Evolutionary conservation across 169 alveolate species (phyloP).

Genomic region (Plasmodium gonderi): DNA sequence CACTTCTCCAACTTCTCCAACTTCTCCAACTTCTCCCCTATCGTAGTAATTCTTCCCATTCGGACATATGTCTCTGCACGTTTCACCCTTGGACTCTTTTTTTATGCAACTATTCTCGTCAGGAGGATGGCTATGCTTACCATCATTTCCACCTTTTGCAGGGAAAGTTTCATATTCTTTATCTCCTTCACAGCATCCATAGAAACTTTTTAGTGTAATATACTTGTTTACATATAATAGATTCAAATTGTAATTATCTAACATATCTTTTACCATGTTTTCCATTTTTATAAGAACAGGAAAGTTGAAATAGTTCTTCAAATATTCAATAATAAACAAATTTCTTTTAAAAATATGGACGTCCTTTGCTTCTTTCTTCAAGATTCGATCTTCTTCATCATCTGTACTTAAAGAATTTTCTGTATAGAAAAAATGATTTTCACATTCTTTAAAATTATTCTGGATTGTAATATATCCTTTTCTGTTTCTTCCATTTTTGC

Average conservation of each 20-base stretch:
- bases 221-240: constrained; percentile 14
- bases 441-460: neutral
- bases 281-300: constrained; percentile 32
- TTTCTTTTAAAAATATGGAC: constrained; percentile 44
- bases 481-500: neutral
- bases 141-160: neutral
- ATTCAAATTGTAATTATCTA: constrained; percentile 38
- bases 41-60: neutral
- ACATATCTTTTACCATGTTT: constrained; percentile 42
- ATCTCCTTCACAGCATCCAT: neutral
- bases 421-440: constrained; percentile 20
- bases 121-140: neutral
- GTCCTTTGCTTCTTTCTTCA: constrained; percentile 5
- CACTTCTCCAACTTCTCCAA: too few species aligned
- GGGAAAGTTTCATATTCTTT: neutral
- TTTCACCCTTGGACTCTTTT: neutral
- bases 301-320: constrained; percentile 17
- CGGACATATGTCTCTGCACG: too few species aligned
- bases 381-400: constrained; percentile 36
- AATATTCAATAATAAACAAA: constrained; percentile 38
- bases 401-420: constrained; percentile 39
- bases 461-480: neutral
- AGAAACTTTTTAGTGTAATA: neutral
- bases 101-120: neutral
- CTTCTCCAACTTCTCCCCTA: too few species aligned